Conservation (phyloP, 768 basidiomycete species). For the Termitomyces bulborhizus region DNA sequence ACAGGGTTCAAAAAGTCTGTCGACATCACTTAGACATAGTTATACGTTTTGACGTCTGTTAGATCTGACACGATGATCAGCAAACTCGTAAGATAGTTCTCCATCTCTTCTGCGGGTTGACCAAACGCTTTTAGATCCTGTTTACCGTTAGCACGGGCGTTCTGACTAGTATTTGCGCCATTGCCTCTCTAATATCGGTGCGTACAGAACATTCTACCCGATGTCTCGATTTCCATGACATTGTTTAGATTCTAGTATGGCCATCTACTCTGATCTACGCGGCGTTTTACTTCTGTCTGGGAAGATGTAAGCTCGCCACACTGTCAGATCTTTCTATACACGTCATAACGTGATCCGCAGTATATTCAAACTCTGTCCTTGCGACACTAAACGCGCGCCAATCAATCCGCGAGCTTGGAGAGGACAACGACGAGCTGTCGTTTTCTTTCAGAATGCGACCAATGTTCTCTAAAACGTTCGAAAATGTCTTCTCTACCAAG, state of each 20-base stretch:
- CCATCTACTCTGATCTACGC: conserved; percentile 50
- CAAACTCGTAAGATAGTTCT: conserved; percentile 19
- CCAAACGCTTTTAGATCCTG: conserved; percentile 23
- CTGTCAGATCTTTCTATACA: background rate
- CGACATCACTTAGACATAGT: conserved; percentile 4
- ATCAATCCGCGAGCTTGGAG: conserved; percentile 35
- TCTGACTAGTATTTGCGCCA: conserved; percentile 35
- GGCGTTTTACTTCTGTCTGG: conserved; percentile 51
- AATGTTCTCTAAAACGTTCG: conserved; percentile 20
- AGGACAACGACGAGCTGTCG: conserved; percentile 39
- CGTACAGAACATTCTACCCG: conserved; percentile 3
- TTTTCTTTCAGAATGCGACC: conserved; percentile 36
- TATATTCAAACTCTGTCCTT: conserved; percentile 50
- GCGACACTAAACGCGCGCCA: conserved; percentile 47
- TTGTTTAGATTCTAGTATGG: conserved; percentile 36
- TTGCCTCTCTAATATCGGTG: conserved; percentile 36
- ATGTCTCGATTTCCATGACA: background rate
- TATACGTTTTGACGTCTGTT: background rate
- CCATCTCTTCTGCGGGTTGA: background rate
- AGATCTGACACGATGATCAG: conserved; percentile 42
- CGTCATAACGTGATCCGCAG: conserved; percentile 19
- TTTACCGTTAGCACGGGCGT: conserved; percentile 36
- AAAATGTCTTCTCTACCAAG: conserved; percentile 10
- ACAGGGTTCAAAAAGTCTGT: conserved; percentile 48
- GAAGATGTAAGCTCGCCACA: conserved; percentile 31